Evolutionary conservation across 768 basidiomycete species (phyloP), one percentile per base, ranked within the genome.

Genomic region (Russula olivacea): DNA sequence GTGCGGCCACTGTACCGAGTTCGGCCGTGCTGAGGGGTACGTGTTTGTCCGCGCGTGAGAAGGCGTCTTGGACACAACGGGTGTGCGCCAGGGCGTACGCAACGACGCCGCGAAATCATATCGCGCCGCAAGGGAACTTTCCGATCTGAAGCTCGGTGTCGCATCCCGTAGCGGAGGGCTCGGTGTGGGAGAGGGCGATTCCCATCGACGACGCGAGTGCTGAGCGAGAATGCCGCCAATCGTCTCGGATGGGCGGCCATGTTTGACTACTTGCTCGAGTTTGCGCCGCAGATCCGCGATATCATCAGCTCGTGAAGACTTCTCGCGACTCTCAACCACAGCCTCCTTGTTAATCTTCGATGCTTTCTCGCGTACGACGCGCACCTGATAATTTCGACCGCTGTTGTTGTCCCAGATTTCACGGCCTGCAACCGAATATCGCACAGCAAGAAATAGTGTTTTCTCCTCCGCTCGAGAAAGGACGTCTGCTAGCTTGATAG

Each of bases 371-470:
- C 76, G 75, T 59, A 74, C 74, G 71, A 98, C 95, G 60, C 79
- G 82, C 59, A 90, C 82, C 52, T 83, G 76, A 73, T 96, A 98
- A 71, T 98, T 91, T 58, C 78, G 72, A 2, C 88, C 87, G 28
- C 69, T 72, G 71, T 97, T 96, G 76, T 91, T 95, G 73, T 98
- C 96, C 96, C 96, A 98, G 61, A 88, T 81, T 73, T 98, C 94
- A 67, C 78, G 75, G 0, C 89, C 89, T 5, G 76, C 83, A 28
- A 86, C 83, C 14, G 77, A 73, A 69, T 89, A 93, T 58, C 91
- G 78, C 51, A 98, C 74, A 2, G 91, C 92, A 50, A 97, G 71
- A 65, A 85, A 79, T 69, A 99, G 78, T 28, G 84, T 88, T 80
- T 92, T 93, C 58, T 88, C 91, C 72, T 91, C 91, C 66, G 89